Evolutionary conservation across 495 filamentous ascomycete genomes (phyloP).

Genomic region (Talaromyces trachyspermus): DNA sequence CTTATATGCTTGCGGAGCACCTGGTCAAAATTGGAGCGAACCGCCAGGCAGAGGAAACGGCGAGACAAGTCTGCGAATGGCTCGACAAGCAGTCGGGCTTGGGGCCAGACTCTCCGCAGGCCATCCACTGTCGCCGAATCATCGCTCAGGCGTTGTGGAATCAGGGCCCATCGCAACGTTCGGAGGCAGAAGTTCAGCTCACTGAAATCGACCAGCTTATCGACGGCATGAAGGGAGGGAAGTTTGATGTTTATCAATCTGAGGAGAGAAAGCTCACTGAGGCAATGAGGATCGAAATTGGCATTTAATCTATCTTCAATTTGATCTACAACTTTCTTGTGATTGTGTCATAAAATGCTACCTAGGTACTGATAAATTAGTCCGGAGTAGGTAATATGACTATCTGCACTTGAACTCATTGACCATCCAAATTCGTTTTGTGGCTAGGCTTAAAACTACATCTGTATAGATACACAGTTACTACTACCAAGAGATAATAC

Average conservation of each 20-base stretch:
- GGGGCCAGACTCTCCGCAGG: background rate
- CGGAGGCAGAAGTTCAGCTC: background rate
- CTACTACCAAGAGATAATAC: no score
- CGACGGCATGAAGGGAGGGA: background rate
- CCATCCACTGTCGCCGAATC: background rate
- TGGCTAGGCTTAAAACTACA: no score
- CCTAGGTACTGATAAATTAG: no score
- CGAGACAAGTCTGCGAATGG: background rate
- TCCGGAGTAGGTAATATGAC: no score
- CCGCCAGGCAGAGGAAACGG: background rate
- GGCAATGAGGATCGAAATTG: no score
- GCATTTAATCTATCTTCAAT: no score
- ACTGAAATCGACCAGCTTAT: background rate
- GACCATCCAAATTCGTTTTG: no score
- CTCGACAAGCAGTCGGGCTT: background rate
- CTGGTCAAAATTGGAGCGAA: conserved; percentile 1
- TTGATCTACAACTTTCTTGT: no score
- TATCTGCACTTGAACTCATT: no score
- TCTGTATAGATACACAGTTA: no score
- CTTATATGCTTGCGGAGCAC: background rate
- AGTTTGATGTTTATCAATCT: conserved; percentile 2
- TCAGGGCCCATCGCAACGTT: background rate
- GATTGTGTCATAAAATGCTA: no score
- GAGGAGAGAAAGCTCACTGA: background rate
- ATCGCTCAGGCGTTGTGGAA: background rate